phyloP scores from a whole-genome alignment of 1,284 basidiomycete genomes.

The Cystobasidiaceae sp. region DNA sequence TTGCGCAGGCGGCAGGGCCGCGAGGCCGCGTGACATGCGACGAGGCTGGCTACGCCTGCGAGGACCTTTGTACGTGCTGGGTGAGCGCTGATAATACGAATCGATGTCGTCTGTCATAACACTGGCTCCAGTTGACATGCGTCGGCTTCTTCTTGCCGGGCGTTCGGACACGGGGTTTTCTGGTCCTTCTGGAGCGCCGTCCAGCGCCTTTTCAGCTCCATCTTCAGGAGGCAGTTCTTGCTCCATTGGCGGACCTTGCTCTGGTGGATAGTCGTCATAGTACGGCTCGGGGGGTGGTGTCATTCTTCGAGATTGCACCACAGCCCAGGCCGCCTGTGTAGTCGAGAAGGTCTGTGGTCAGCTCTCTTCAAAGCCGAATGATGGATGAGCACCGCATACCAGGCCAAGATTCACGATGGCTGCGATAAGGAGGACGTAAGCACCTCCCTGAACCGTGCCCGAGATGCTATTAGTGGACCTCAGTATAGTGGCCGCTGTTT shows the following conservation, averaged over 20 bases:
- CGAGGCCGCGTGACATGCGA: background rate
- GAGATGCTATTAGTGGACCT: background rate
- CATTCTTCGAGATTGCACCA: background rate
- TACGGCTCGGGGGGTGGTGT: background rate
- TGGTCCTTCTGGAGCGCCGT: background rate
- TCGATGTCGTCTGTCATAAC: slow-evolving; percentile 4
- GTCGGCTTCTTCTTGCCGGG: background rate
- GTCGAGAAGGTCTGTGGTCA: background rate
- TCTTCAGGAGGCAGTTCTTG: background rate
- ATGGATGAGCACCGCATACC: background rate
- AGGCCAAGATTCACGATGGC: slow-evolving; percentile 5
- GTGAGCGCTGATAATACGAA: slow-evolving; percentile 16
- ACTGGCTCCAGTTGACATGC: background rate
- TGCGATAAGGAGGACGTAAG: slow-evolving; percentile 13
- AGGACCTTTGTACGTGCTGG: background rate
- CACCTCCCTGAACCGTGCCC: background rate
- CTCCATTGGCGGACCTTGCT: background rate
- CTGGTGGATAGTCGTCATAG: background rate
- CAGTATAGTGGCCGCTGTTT: too few species aligned
- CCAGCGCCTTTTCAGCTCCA: background rate
- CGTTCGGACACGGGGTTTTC: background rate
- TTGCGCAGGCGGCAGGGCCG: background rate
- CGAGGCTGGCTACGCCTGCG: background rate
- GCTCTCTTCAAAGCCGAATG: background rate
- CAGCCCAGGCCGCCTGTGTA: slow-evolving; percentile 13